Conservation (phyloP, 2,329 filamentous ascomycete species). For the Pleomassaria siparia region DNA sequence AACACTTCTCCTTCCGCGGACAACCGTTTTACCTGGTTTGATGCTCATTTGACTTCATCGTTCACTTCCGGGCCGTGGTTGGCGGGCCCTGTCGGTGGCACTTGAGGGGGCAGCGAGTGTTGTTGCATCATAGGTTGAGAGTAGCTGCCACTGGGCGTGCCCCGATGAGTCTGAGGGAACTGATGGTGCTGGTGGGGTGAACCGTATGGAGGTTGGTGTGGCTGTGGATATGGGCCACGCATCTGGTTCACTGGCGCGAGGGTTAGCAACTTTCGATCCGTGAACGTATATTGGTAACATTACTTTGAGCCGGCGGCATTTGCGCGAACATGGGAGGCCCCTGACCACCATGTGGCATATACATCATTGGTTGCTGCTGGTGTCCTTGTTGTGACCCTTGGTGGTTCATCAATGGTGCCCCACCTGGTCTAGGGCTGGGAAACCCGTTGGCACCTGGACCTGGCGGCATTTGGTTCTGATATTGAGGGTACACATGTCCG, state of each 20-base stretch:
- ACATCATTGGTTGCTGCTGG: slow-evolving; percentile 65
- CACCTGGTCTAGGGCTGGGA: slow-evolving; percentile 79
- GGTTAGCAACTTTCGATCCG: slow-evolving; percentile 4
- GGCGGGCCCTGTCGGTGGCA: slow-evolving; percentile 36
- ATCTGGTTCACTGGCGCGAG: slow-evolving; percentile 41
- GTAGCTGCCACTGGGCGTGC: slow-evolving; percentile 44
- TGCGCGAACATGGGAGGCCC: slow-evolving; percentile 72
- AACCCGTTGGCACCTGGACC: slow-evolving; percentile 72
- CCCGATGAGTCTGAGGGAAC: slow-evolving; percentile 42
- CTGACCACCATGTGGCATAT: slow-evolving; percentile 74
- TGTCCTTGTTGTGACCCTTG: slow-evolving; percentile 93
- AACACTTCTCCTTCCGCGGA: slow-evolving; percentile 7
- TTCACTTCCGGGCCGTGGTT: slow-evolving; percentile 35
- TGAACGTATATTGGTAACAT: slow-evolving; percentile 26
- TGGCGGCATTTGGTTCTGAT: slow-evolving; percentile 49
- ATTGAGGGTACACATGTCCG: slow-evolving; percentile 68
- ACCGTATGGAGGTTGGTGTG: slow-evolving; percentile 44
- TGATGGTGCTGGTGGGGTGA: slow-evolving; percentile 45
- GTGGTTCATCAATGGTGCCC: slow-evolving; percentile 88
- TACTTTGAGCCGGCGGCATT: slow-evolving; percentile 73
- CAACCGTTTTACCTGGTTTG: background rate
- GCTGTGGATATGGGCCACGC: slow-evolving; percentile 42
- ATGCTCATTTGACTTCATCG: slow-evolving; percentile 42
- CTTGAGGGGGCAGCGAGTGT: slow-evolving; percentile 42
- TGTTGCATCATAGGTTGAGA: slow-evolving; percentile 47